Evolutionary conservation across 2,329 filamentous ascomycete species (phyloP), one percentile per base, ranked within the genome.

Genomic region (Aspergillus novofumigatus): DNA sequence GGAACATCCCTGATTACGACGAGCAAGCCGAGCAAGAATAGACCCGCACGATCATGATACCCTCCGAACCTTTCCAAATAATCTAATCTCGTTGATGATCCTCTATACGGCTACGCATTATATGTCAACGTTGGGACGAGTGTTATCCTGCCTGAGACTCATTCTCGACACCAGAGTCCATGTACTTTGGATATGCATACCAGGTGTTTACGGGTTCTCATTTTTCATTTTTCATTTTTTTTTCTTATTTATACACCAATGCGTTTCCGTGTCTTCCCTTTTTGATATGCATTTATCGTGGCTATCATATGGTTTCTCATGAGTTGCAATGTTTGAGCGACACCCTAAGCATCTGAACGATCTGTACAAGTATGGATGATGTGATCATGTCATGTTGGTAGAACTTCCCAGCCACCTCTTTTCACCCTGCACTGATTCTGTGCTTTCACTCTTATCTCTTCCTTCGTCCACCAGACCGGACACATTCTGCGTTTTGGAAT

Each of bases 21-120:
- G 56, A 61, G 51, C 57, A 59, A 50, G 53, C 53, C 56, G 57
- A 63, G 57, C 55, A 59, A 63, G 60, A 60, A 59, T 51, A 51
- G 53, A 54, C 57, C 59, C 60, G 62, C 62, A 56, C 60, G 57
- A 62, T 65, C 60, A 69, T 69, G 69, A 72, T 72, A 72, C 69
- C 69, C 69, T 52, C 58, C 42, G 28, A 44, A 35, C n/a, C 26
- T 52, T 49, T 54, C 51, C 53, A 61, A 56, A 44, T 59, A 56
- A 14, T 35, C 32, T 62, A 26, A n/a, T 25, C n/a, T 44, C 32
- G 47, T 21, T 35, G 45, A 54, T 49, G 57, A 41, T 52, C 55
- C 56, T 59, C 56, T 54, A 59, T 59, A 51, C 44, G 50, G 53
- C 38, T 50, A 53, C 44, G 29, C 26, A 25, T 47, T 47, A 20